These are phyloP conservation scores for Puccinia triticina DNA, from an alignment of 1,284 basidiomycete species.

Conservation along the genomic window DNA sequence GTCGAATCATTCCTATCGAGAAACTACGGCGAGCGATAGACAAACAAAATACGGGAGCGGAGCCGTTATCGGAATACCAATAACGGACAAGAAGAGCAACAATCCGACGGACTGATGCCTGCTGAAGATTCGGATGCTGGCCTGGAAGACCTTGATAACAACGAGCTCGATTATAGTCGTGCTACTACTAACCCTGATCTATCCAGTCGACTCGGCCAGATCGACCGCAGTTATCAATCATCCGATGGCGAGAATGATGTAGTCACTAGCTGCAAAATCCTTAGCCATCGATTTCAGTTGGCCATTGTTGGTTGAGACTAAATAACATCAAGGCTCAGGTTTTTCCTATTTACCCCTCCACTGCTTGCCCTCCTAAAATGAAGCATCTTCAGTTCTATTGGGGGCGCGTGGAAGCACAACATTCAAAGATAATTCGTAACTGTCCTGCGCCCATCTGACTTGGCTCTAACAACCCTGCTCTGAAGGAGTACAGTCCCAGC, in stretches of 20 bases:
- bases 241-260: background rate
- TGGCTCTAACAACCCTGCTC: too few relatives aligned
- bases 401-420: too few relatives aligned
- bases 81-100: background rate
- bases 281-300: too few relatives aligned
- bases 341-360: too few relatives aligned
- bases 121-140: constrained; percentile 31
- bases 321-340: too few relatives aligned
- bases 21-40: constrained; percentile 24
- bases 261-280: too few relatives aligned
- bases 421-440: too few relatives aligned
- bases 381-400: too few relatives aligned
- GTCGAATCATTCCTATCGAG: constrained; percentile 17
- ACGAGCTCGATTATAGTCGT: constrained; percentile 8
- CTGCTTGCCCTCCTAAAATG: too few relatives aligned
- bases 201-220: background rate
- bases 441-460: too few relatives aligned
- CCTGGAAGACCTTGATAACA: constrained; percentile 25
- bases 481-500: too few relatives aligned
- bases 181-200: background rate
- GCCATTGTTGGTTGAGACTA: too few relatives aligned
- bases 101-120: background rate
- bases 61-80: constrained; percentile 2
- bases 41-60: constrained; percentile 9
- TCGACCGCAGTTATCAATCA: background rate